These are phyloP conservation scores for Fusarium sacchari DNA, from an alignment of 2,329 filamentous ascomycete species.

Conservation along the genomic window DNA sequence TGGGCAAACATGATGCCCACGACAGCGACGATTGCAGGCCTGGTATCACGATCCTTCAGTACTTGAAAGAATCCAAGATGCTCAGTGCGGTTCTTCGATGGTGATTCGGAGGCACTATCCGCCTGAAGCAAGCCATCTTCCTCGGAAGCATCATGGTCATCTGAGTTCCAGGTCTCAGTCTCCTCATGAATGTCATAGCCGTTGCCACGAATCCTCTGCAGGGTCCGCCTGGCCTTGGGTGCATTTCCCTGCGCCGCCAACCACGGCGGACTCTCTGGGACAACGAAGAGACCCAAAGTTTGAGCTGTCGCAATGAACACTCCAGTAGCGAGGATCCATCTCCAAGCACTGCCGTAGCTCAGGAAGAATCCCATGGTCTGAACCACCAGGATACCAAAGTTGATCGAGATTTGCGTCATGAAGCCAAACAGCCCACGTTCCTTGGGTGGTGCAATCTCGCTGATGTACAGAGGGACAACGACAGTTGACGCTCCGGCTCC, in stretches of 20 bases:
- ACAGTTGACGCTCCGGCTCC: constrained; percentile 91
- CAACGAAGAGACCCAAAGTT: constrained; percentile 74
- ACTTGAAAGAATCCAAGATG: constrained; percentile 73
- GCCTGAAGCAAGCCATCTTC: constrained; percentile 73
- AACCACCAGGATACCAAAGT: constrained; percentile 85
- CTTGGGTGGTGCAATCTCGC: constrained; percentile 82
- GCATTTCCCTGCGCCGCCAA: constrained; percentile 74
- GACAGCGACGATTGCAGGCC: constrained; percentile 81
- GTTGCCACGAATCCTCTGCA: constrained; percentile 81
- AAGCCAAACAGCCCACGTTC: constrained; percentile 82
- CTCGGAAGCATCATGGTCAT: constrained; percentile 62
- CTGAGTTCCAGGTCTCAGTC: constrained; percentile 67
- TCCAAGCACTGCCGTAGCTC: constrained; percentile 82
- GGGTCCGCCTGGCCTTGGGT: constrained; percentile 69
- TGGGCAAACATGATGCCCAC: constrained; percentile 93
- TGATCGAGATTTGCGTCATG: constrained; percentile 94
- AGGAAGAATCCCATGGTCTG: constrained; percentile 90
- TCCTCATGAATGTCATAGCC: constrained; percentile 78
- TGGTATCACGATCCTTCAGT: constrained; percentile 72
- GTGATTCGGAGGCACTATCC: constrained; percentile 44
- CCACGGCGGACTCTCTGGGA: constrained; percentile 91
- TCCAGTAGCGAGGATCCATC: constrained; percentile 81
- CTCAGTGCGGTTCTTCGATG: constrained; percentile 31
- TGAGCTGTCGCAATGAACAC: constrained; percentile 75
- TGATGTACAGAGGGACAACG: constrained; percentile 93